Percentiles rank a stretch among this genome's conserved stretches.
phyloP scores from a whole-genome alignment of 805 yeast genomes.

The Ogataea allantospora region DNA sequence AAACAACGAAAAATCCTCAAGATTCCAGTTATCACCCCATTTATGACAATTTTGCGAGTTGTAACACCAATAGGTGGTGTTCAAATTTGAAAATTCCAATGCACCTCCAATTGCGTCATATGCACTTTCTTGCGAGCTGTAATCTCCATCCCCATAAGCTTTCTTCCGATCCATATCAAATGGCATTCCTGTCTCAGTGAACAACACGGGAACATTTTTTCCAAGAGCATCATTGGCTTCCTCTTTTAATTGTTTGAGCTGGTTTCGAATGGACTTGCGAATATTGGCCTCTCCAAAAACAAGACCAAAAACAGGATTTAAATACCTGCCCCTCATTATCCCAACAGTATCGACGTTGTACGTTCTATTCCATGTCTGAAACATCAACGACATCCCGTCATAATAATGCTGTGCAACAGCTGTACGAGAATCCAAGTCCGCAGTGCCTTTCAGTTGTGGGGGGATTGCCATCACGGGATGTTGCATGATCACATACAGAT shows the following conservation, averaged over 20 bases:
- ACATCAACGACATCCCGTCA: constrained; percentile 92
- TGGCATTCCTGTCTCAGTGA: constrained; percentile 98
- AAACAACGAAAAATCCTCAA: constrained; percentile 91
- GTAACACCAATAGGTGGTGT: constrained; percentile 87
- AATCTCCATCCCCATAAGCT: constrained; percentile 67
- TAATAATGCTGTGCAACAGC: constrained; percentile 88
- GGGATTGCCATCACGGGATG: constrained; percentile 81
- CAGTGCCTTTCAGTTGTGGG: constrained; percentile 55
- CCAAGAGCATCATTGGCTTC: constrained; percentile 71
- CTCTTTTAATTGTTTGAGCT: constrained; percentile 59
- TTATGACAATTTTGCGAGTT: constrained; percentile 67
- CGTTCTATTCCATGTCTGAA: constrained; percentile 79
- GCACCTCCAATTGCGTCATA: constrained; percentile 81
- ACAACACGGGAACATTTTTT: constrained; percentile 60
- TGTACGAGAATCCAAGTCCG: constrained; percentile 59
- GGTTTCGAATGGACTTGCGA: constrained; percentile 66
- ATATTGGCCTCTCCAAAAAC: constrained; percentile 83
- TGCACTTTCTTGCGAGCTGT: constrained; percentile 72
- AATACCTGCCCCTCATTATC: constrained; percentile 73
- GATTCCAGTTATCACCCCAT: constrained; percentile 92
- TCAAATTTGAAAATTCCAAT: constrained; percentile 67
- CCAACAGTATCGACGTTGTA: constrained; percentile 91
- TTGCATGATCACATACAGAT: constrained; percentile 63
- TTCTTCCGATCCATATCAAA: constrained; percentile 85
- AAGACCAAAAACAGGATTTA: constrained; percentile 67